Conservation (phyloP, 1,284 basidiomycete genomes). For the Takashimella tepidaria region DNA sequence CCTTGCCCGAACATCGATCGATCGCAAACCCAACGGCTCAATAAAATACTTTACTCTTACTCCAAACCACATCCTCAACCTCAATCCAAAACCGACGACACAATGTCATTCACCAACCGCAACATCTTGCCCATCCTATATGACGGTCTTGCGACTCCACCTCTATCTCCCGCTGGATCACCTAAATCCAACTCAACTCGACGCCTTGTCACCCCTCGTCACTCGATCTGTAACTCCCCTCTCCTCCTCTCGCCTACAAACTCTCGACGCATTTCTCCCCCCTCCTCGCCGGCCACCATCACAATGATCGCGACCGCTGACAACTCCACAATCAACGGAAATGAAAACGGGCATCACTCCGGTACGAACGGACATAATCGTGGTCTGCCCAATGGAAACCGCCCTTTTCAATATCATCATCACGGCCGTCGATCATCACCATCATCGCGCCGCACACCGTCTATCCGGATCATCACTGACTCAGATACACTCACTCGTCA, state of each 20-base stretch:
- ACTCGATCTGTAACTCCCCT: neutral
- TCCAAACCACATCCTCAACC: neutral
- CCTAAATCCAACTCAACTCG: conserved; percentile 5
- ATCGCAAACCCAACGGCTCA: too few species aligned
- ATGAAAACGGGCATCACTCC: neutral
- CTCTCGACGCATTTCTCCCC: conserved; percentile 16
- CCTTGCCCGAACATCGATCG: too few species aligned
- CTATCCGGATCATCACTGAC: neutral
- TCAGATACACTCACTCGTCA: conserved; percentile 45
- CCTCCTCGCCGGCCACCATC: conserved; percentile 1
- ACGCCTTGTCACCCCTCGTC: neutral
- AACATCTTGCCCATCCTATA: conserved; percentile 29
- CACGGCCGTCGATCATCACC: neutral
- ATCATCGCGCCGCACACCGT: neutral
- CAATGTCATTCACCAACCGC: conserved; percentile 10
- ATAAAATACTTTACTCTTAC: neutral
- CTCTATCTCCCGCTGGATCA: conserved; percentile 16
- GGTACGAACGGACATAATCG: neutral
- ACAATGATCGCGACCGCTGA: neutral
- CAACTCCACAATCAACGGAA: neutral
- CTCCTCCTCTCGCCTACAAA: neutral
- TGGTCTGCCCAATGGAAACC: neutral
- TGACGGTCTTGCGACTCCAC: conserved; percentile 32
- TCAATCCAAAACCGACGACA: conserved; percentile 5
- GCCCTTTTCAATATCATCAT: too few species aligned